Evolutionary conservation across 1,139 yeast species (phyloP), one percentile per base, ranked within the genome.

Genomic region (Keqinozyma sinolaborantium): DNA sequence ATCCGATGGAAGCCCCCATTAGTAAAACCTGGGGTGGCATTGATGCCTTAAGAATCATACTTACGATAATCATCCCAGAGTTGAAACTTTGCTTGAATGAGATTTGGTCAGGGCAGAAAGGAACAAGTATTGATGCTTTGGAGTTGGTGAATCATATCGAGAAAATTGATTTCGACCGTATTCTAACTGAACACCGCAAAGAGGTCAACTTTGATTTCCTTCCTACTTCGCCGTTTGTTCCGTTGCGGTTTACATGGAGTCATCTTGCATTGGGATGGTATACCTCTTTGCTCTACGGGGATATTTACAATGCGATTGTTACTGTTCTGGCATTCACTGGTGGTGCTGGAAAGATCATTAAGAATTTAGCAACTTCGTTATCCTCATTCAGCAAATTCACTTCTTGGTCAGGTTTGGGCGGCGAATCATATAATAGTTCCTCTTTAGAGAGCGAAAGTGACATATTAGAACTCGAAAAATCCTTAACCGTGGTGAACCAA

Each of bases 221-320:
- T 16, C 70, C 72, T 0, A 45, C 47, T 2, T 51, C 64, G 0
- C 61, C 62, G 2, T 64, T 77, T 33, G 75, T 74, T 32, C 70
- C 71, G 3, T 60, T 82, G 39, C 60, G 53, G 32, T 79, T 84
- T 41, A 53, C 58, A 9, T 83, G 95, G 92, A 72, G 75, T 28
- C 62, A 63, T 27, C 47, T 71, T 6, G 77, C 92, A 0, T 61
- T 84, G 24, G 88, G 90, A 0, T 87, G 95, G 95, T 81, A 85
- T 50, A 67, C 73, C 28, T 73, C 84, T 10, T 60, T 83, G 11
- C 50, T 85, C 21, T 85, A 88, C 79, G 77, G 82, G 2, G 65
- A 70, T 32, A 70, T 85, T 1, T 85, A 75, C 49, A 70, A 73
- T 30, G 56, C 69, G 15, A 63, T 67, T 8, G 65, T 62, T 25